Base-by-base conservation (phyloP, 2,329 filamentous ascomycete species). In the Endothia cerciana region DNA sequence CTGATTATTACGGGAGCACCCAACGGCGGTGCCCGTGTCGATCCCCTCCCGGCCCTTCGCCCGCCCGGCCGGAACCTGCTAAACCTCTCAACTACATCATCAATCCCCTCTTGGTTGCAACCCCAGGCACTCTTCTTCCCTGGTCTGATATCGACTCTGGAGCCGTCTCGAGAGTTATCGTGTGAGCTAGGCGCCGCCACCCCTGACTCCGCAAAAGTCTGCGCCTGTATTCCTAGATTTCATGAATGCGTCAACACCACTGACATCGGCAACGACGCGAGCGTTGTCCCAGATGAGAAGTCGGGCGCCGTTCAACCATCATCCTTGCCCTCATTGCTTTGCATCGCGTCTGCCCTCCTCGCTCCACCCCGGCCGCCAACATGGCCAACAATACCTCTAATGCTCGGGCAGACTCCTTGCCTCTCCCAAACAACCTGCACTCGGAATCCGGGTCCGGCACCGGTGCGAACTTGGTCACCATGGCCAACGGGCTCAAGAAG, bases 351-450 rank as follows among this genome's bases (percentile, higher is more conserved):
- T 47, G n/a, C 15, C 43, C n/a, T 47, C 19, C 28, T 56, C 11
- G 4, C 2, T 11, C 17, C 30, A 22, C 53, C 10, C 28, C 15
- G n/a, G 13, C n/a, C 17, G 33, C 38, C 53, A 19, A 38, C 6
- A n/a, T n/a, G 49, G n/a, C n/a, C 19, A n/a, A 25, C 49, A 53
- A 41, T 41, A 25, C 47, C 28, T 49, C 63, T 43, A 55, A 66
- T 68, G 30, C 74, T n/a, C 19, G 75, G 75, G 63, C 76, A 77
- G 63, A 62, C 7, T 64, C 63, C 15, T 56, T 64, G n/a, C 45
- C 67, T 25, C 43, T 59, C 45, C 64, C 64, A 17, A 66, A 57
- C 36, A 40, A 36, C 17, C 49, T 56, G n/a, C 53, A 64, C 47
- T 68, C 70, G 43, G 65, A 43, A 38, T 56, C 66, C 30, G 63